Evolutionary conservation across 495 filamentous ascomycete species (phyloP).

Genomic region (Xylaria telfairii): DNA sequence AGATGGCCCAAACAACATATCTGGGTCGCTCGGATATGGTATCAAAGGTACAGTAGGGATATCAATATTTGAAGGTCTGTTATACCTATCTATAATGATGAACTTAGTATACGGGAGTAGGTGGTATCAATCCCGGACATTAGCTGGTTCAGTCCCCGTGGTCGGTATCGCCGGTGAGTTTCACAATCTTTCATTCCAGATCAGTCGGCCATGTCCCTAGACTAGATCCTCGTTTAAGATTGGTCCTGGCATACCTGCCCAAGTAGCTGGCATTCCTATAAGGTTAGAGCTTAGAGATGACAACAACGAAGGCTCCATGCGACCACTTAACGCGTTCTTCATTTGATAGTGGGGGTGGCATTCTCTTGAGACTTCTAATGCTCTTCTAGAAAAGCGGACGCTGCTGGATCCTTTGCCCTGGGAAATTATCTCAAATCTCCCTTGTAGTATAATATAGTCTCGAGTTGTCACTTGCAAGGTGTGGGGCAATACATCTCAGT

Average conservation of each 20-base stretch:
- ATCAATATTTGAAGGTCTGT: background rate
- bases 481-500: conserved; percentile 17
- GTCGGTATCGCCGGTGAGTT: conserved; percentile 11
- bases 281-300: background rate
- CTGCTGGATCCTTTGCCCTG: conserved; percentile 2
- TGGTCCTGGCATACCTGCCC: background rate
- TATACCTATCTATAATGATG: background rate
- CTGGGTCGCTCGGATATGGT: background rate
- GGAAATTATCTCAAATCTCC: conserved; percentile 20
- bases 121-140: background rate
- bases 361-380: conserved; percentile 8
- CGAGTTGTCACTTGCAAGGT: background rate
- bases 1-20: background rate
- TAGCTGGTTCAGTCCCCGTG: background rate
- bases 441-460: background rate
- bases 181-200: background rate
- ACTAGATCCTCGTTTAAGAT: background rate
- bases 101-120: no score
- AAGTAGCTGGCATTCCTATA: background rate
- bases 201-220: background rate
- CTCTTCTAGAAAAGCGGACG: conserved; percentile 20
- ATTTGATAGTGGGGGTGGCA: background rate
- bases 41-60: background rate
- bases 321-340: conserved; percentile 20
- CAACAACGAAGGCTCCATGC: background rate